A percentile compares a stretch with the other conserved stretches of the same genome.
phyloP scores from a whole-genome alignment of 805 yeast species.

The Metschnikowia dekortorum region DNA sequence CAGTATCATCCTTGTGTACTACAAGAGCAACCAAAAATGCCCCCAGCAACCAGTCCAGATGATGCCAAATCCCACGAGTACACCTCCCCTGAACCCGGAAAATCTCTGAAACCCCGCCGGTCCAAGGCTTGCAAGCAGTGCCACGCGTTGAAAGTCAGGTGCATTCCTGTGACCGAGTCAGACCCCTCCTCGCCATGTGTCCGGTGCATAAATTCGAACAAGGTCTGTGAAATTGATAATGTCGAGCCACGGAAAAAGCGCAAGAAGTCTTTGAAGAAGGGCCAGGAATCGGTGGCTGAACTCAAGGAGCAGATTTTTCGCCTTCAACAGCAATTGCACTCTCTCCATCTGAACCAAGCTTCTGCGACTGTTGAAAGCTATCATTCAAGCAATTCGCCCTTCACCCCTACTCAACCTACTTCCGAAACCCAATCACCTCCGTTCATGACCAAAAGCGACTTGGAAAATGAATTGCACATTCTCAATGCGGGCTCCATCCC shows the following conservation, averaged over 20 bases:
- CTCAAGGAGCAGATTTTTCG: slow-evolving; percentile 20
- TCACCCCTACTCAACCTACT: background rate
- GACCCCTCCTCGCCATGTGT: slow-evolving; percentile 65
- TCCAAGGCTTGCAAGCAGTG: slow-evolving; percentile 69
- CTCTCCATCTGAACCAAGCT: slow-evolving; percentile 7
- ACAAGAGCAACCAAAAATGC: background rate
- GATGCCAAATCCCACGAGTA: background rate
- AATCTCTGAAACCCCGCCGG: slow-evolving; percentile 25
- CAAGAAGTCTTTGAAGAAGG: slow-evolving; percentile 23
- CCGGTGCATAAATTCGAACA: slow-evolving; percentile 62
- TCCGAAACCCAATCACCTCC: slow-evolving; percentile 18
- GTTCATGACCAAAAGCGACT: slow-evolving; percentile 30
- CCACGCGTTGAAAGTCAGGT: slow-evolving; percentile 77
- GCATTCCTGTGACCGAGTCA: slow-evolving; percentile 63
- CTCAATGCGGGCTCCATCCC: slow-evolving; percentile 30
- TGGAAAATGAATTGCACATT: slow-evolving; percentile 38
- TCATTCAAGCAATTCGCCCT: background rate
- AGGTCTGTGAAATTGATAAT: slow-evolving; percentile 64
- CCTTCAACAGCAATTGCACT: slow-evolving; percentile 16
- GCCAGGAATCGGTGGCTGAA: slow-evolving; percentile 17
- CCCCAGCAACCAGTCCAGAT: background rate
- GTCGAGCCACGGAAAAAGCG: slow-evolving; percentile 52
- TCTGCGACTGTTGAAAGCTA: background rate
- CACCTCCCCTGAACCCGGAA: slow-evolving; percentile 1
- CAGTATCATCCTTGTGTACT: background rate